Evolutionary conservation across 1,284 basidiomycete species (phyloP), one percentile per base, ranked within the genome.

Genomic region (Sporisorium exsertum): DNA sequence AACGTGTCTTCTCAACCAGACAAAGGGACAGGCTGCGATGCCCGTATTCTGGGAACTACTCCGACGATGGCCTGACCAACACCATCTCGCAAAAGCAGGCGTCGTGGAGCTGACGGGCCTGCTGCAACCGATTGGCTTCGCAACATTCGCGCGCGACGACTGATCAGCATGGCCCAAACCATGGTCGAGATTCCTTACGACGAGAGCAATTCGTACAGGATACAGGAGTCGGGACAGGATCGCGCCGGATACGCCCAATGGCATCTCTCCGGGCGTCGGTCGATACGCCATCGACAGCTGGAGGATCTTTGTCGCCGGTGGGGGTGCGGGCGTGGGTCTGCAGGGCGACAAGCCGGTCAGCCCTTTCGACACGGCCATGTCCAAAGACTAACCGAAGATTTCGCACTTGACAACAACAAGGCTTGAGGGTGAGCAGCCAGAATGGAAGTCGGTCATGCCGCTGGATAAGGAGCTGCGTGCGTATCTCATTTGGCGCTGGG

Each of bases 401-500:
- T 6, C 26, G 42, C 42, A 29, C 13, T 42, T 26, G 27, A 24
- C n/a, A 13, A 32, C 42, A 27, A 5, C 22, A 3, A 22, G 22
- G 5, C 5, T 35, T 2, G 35, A 13, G 15, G 8, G n/a, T 1
- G 43, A 59, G 37, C 58, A 56, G 13, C 58, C 62, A 15, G 72
- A 70, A 20, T 76, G 73, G 68, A 71, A 66, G 54, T 55, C 61
- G 46, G 68, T 76, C 22, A 62, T 63, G 60, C 64, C 73, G 10
- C 61, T 76, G 5, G 64, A 76, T 54, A 76, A 76, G 58, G 73
- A 76, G 46, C 68, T 76, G 22, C 62, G 64, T 15, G 73, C 73
- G 10, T 71, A 76, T 51, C 67, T 71, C 33, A 37, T 76, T 3
- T 76, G 73, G 73, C 52, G 72, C 1, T 69, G 67, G 67, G 72